Percentiles rank a stretch among this genome's conserved stretches.
phyloP scores from a whole-genome alignment of 495 filamentous ascomycete species.

The Tuber melanosporum region DNA sequence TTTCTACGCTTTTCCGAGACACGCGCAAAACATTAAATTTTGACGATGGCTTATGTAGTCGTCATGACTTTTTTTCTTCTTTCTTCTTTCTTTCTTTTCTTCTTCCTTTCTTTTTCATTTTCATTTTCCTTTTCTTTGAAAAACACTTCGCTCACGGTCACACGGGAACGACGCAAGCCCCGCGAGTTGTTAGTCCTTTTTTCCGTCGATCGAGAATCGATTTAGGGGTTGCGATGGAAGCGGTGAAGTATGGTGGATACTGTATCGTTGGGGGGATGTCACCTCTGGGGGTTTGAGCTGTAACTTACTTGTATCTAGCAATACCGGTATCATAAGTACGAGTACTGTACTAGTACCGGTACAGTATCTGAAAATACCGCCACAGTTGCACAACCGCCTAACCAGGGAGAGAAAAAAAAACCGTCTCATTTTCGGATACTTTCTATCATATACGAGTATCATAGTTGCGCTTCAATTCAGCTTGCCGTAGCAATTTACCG shows the following conservation, averaged over 20 bases:
- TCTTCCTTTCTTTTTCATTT: too few relatives aligned
- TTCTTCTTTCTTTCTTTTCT: too few relatives aligned
- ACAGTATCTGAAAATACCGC: not conserved
- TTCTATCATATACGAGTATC: not conserved
- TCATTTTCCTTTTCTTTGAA: too few relatives aligned
- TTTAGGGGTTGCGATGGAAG: not conserved
- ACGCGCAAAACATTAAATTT: not conserved
- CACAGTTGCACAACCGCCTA: not conserved
- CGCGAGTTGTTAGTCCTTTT: not conserved
- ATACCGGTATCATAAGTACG: too few relatives aligned
- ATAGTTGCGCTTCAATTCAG: not conserved
- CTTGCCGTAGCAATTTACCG: not conserved
- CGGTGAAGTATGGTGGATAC: not conserved
- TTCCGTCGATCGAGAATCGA: not conserved
- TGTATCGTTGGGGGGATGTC: not conserved
- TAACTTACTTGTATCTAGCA: too few relatives aligned
- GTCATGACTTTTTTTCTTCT: not conserved
- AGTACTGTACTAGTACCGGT: too few relatives aligned
- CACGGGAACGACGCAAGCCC: not conserved
- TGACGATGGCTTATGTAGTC: not conserved
- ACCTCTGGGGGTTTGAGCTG: not conserved
- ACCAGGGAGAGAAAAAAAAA: not conserved
- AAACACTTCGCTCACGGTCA: not conserved
- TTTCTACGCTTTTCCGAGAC: not conserved
- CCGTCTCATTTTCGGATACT: not conserved